phyloP scores from a whole-genome alignment of 202 grass and related monocot genomes.

The Alloteropsis angusta region DNA sequence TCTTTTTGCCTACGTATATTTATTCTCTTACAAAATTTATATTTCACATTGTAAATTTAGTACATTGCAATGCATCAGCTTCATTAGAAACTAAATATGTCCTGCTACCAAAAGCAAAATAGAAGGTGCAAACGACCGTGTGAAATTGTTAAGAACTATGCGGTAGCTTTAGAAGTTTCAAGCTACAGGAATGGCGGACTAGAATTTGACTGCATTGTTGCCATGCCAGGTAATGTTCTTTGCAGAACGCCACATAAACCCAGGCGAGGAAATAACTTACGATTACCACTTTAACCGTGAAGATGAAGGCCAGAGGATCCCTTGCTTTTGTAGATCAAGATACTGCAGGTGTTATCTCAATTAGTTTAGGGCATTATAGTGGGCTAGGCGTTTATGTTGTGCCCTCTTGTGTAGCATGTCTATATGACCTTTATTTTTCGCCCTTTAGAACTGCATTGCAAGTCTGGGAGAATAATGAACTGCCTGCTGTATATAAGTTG shows the following conservation, averaged over 20 bases:
- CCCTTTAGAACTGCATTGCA: not conserved
- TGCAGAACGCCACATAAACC: constrained; percentile 82
- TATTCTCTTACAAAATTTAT: not conserved
- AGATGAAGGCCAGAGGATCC: constrained; percentile 80
- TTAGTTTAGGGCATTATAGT: constrained; percentile 10
- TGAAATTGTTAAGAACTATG: not conserved
- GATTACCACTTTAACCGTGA: constrained; percentile 92
- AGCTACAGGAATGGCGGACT: not conserved
- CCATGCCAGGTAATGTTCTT: constrained; percentile 73
- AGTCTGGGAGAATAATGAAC: not conserved
- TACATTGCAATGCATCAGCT: not conserved
- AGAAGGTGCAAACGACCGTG: not conserved
- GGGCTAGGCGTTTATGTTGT: too few relatives aligned
- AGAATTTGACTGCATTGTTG: not conserved
- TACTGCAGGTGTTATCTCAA: constrained; percentile 83
- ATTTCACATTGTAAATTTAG: not conserved
- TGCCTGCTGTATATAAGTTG: not conserved
- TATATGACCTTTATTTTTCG: not conserved
- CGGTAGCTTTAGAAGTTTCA: not conserved
- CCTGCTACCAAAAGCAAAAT: not conserved
- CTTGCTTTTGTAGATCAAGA: constrained; percentile 78
- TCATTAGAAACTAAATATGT: not conserved
- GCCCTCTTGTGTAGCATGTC: not conserved
- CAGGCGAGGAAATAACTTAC: constrained; percentile 89
- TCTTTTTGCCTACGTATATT: not conserved